Conservation (phyloP, 2,329 filamentous ascomycete species). For the Pseudogymnoascus sp. region DNA sequence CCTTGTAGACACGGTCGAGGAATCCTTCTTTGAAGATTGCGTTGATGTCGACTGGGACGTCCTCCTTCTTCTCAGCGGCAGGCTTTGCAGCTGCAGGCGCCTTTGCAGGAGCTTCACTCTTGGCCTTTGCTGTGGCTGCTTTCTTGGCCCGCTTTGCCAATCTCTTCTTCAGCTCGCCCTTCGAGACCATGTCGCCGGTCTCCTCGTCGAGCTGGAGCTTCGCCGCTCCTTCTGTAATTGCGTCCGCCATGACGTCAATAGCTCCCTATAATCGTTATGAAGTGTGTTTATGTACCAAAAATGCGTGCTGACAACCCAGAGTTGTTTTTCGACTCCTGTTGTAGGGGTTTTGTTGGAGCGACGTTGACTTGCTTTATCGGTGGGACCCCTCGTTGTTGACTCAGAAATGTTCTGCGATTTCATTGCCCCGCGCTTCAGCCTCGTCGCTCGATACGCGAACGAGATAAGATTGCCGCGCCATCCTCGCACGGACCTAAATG, state of each 20-base stretch:
- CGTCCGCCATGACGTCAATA: constrained; percentile 37
- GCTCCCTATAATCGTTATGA: not conserved
- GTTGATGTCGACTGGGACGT: constrained; percentile 43
- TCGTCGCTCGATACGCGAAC: not conserved
- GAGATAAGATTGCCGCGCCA: not conserved
- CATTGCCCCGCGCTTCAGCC: constrained; percentile 3
- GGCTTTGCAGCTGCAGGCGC: constrained; percentile 25
- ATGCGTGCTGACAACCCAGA: not conserved
- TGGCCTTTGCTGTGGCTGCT: constrained; percentile 43
- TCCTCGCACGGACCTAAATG: not conserved
- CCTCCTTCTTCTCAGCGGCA: constrained; percentile 19
- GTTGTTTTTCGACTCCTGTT: not conserved
- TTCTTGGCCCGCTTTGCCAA: constrained; percentile 51
- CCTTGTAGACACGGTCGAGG: constrained; percentile 61
- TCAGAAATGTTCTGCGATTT: constrained; percentile 2
- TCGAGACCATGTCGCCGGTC: constrained; percentile 58
- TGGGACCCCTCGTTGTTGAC: constrained; percentile 1
- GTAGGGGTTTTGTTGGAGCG: not conserved
- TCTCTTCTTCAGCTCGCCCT: constrained; percentile 55
- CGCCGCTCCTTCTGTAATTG: constrained; percentile 35
- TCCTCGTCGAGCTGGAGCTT: constrained; percentile 55
- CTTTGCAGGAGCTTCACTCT: constrained; percentile 34
- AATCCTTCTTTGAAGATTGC: constrained; percentile 77
- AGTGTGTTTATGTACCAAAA: not conserved
- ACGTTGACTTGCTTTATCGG: not conserved